Percentiles rank a stretch among this genome's conserved stretches.
Evolutionary conservation across 2,329 filamentous ascomycete genomes (phyloP).

Genomic region (Aspergillus thermomutatus): DNA sequence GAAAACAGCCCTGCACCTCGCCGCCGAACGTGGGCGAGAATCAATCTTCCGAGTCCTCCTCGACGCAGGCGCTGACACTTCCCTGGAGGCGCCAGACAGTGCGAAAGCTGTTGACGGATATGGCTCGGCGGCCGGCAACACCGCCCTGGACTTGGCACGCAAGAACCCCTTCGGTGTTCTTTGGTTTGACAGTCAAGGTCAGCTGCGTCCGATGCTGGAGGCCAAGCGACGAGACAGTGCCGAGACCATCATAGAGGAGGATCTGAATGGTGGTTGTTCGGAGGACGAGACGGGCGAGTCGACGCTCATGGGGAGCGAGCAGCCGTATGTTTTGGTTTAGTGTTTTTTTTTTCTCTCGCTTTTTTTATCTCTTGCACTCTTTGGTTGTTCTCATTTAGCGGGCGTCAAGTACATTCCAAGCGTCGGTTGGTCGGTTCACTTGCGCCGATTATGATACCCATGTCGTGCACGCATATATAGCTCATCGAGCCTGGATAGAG

Average conservation of each 20-base stretch:
- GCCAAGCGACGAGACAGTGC: slow-evolving; percentile 12
- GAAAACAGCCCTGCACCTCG: slow-evolving; percentile 23
- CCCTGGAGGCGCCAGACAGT: slow-evolving; percentile 14
- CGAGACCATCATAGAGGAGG: slow-evolving; percentile 17
- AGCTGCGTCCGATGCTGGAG: slow-evolving; percentile 9
- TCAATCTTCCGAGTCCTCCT: slow-evolving; percentile 21
- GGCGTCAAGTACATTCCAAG: neutral
- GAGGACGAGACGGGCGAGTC: slow-evolving; percentile 13
- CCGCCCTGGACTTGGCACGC: slow-evolving; percentile 21
- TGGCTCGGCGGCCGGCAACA: slow-evolving; percentile 10
- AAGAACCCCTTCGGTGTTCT: slow-evolving; percentile 21
- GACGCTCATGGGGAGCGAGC: slow-evolving; percentile 13
- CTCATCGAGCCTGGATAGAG: neutral
- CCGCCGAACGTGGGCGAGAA: slow-evolving; percentile 25
- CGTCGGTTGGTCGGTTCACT: neutral
- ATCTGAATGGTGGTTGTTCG: slow-evolving; percentile 6
- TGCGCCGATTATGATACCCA: neutral
- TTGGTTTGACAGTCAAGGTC: slow-evolving; percentile 21
- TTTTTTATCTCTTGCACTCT: too few species aligned
- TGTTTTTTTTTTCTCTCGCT: neutral
- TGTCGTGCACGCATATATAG: neutral
- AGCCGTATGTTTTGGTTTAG: slow-evolving; percentile 8
- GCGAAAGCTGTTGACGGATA: slow-evolving; percentile 4
- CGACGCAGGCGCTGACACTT: slow-evolving; percentile 23
- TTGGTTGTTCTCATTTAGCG: neutral